Percentiles rank a stretch among this genome's conserved stretches.
phyloP scores from a whole-genome alignment of 345 rosid species.

The Citrus mangshanensis region DNA sequence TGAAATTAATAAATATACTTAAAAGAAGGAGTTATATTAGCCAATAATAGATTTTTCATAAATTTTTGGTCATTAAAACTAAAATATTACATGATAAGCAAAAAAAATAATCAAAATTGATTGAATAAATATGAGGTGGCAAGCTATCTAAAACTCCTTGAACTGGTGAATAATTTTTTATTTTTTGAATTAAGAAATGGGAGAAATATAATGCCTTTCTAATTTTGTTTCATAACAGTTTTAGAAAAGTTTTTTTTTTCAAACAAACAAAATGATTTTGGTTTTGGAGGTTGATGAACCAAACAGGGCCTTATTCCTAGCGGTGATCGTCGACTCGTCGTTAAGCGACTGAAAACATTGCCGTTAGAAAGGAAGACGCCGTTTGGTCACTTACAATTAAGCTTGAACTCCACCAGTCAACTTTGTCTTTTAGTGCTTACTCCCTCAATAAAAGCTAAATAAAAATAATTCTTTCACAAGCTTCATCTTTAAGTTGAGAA shows the following conservation, averaged over 20 bases:
- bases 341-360: constrained; percentile 14
- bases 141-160: too few species aligned
- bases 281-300: neutral
- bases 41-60: neutral
- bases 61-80: neutral
- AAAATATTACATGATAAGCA: neutral
- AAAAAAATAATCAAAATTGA: neutral
- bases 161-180: too few species aligned
- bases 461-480: neutral
- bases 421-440: constrained; percentile 27
- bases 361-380: constrained; percentile 7
- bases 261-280: too few species aligned
- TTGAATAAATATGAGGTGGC: too few species aligned
- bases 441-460: neutral
- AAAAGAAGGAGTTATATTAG: neutral
- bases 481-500: neutral
- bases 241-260: too few species aligned
- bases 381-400: neutral
- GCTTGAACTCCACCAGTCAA: neutral
- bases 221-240: neutral
- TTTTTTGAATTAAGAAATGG: too few species aligned
- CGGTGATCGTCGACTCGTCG: constrained; percentile 2
- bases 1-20: neutral
- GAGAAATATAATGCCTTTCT: too few species aligned
- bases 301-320: neutral